Evolutionary conservation across 2,329 filamentous ascomycete species (phyloP).

Genomic region (Graphilbum fragrans): DNA sequence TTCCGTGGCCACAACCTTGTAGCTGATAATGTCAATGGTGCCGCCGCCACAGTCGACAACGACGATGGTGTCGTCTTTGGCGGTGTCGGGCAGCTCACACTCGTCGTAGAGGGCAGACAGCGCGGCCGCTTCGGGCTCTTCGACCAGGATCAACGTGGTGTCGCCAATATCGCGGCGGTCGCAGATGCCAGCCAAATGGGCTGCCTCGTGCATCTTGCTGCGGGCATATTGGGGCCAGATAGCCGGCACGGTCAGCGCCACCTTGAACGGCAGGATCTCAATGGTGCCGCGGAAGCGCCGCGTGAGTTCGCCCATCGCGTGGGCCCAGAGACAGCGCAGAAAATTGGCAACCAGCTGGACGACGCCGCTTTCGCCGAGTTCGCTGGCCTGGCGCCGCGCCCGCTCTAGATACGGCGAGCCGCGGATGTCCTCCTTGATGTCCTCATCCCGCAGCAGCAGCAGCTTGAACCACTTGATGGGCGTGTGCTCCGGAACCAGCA

Average conservation of each 20-base stretch:
- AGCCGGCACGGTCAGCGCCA: conserved; percentile 31
- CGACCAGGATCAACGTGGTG: conserved; percentile 22
- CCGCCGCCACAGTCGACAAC: conserved; percentile 20
- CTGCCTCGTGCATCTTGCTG: conserved; percentile 22
- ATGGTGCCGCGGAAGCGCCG: no score
- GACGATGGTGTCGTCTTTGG: conserved; percentile 13
- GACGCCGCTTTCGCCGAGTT: conserved; percentile 5
- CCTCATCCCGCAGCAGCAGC: conserved; percentile 7
- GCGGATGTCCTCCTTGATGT: conserved; percentile 6
- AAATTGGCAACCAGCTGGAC: conserved; percentile 20
- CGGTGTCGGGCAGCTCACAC: conserved; percentile 4
- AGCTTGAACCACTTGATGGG: conserved; percentile 10
- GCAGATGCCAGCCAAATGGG: conserved; percentile 22
- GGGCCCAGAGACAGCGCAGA: conserved; percentile 21
- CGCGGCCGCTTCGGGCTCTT: conserved; percentile 33
- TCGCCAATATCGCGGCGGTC: conserved; percentile 14
- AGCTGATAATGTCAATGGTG: conserved; percentile 36
- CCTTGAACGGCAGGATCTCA: conserved; percentile 18
- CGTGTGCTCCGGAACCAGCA: background rate
- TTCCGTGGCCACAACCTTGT: conserved; percentile 22
- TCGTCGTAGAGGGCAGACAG: conserved; percentile 24
- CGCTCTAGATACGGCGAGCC: conserved; percentile 3
- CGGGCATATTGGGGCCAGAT: conserved; percentile 30
- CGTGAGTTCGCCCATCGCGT: no score
- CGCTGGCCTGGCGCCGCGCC: background rate